These are phyloP conservation scores for Talaromyces sp. DNA, from an alignment of 2,329 filamentous ascomycete species.

Conservation along the genomic window DNA sequence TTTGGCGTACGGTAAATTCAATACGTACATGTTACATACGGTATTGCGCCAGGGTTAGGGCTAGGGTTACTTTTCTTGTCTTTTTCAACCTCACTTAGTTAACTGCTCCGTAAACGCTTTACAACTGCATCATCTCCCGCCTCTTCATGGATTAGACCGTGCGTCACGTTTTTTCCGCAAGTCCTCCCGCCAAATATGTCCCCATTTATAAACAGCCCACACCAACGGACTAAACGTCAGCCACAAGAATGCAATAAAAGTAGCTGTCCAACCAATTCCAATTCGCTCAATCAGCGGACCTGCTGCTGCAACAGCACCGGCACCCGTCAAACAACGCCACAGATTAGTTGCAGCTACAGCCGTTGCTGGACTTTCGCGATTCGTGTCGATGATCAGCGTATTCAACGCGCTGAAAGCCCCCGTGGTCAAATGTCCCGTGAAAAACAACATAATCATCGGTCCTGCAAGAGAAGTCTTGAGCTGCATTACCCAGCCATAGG, in stretches of 20 bases:
- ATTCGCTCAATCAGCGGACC: constrained; percentile 27
- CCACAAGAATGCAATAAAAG: constrained; percentile 27
- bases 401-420: constrained; percentile 14
- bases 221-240: constrained; percentile 25
- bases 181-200: constrained; percentile 21
- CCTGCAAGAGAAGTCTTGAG: constrained; percentile 33
- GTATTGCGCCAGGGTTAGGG: neutral
- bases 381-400: constrained; percentile 12
- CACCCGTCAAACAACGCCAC: constrained; percentile 44
- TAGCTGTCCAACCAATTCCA: constrained; percentile 29
- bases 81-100: neutral
- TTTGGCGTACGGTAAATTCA: neutral
- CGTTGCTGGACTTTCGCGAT: constrained; percentile 41
- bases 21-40: neutral
- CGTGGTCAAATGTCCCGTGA: constrained; percentile 40
- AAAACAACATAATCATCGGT: constrained; percentile 41
- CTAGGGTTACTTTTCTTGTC: neutral
- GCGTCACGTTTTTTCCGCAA: neutral
- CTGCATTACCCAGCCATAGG: constrained; percentile 46
- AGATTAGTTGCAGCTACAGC: constrained; percentile 48
- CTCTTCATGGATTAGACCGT: neutral
- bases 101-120: too few species aligned
- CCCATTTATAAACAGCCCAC: constrained; percentile 25
- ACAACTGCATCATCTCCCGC: neutral
- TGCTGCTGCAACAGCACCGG: constrained; percentile 34